Conservation (phyloP, 2,329 filamentous ascomycete species). For the Bipolaris gigantea region DNA sequence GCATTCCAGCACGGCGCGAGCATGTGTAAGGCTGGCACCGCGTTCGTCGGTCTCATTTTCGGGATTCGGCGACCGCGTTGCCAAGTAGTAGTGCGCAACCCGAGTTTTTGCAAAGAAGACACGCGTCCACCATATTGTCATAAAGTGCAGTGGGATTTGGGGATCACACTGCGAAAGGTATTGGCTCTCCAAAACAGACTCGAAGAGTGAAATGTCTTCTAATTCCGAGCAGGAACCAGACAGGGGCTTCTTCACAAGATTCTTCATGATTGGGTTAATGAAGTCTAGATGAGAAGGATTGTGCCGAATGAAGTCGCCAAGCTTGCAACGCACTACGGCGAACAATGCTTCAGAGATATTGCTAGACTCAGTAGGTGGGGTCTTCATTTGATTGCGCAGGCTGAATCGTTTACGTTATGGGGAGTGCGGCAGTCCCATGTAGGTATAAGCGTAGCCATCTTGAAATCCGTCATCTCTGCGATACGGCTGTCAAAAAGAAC, state of each 20-base stretch:
- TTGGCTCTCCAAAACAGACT: slow-evolving; percentile 46
- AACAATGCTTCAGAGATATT: slow-evolving; percentile 56
- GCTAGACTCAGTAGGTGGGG: slow-evolving; percentile 43
- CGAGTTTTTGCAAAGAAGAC: slow-evolving; percentile 52
- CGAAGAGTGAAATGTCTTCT: slow-evolving; percentile 39
- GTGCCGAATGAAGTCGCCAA: slow-evolving; percentile 48
- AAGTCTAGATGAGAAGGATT: slow-evolving; percentile 52
- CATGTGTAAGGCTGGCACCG: slow-evolving; percentile 34
- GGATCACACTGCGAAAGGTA: slow-evolving; percentile 40
- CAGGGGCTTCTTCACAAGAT: slow-evolving; percentile 38
- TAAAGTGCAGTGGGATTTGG: slow-evolving; percentile 43
- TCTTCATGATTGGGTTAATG: slow-evolving; percentile 47
- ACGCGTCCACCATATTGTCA: slow-evolving; percentile 53
- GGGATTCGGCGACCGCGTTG: slow-evolving; percentile 33
- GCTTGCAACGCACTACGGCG: slow-evolving; percentile 53
- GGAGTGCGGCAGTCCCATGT: slow-evolving; percentile 54
- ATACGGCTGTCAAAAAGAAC: slow-evolving; percentile 60
- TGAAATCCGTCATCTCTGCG: slow-evolving; percentile 57
- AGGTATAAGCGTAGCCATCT: slow-evolving; percentile 52
- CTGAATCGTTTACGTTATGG: slow-evolving; percentile 57
- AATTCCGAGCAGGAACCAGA: slow-evolving; percentile 16
- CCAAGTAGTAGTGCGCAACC: slow-evolving; percentile 55
- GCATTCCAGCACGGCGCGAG: slow-evolving; percentile 49
- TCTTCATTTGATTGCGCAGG: slow-evolving; percentile 46
- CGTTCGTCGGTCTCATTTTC: slow-evolving; percentile 22